Base-by-base conservation (phyloP, 2,329 filamentous ascomycete genomes). In the Colletotrichum siamense region DNA sequence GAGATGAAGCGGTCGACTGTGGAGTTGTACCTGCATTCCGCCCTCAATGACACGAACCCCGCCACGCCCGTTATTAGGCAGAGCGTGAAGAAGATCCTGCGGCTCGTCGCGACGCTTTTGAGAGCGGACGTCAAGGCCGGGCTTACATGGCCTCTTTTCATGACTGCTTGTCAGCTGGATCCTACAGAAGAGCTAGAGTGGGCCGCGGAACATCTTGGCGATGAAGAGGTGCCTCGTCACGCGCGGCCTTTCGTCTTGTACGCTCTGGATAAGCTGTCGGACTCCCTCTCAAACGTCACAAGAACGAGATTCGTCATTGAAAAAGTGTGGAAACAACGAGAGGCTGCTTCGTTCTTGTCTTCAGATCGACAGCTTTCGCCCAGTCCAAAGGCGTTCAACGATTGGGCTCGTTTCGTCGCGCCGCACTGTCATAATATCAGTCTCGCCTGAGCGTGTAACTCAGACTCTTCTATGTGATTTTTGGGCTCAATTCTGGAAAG, bases 291-390 rank as follows among this genome's bases (percentile, higher is more conserved):
- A 10, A 87, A 87, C 44, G 83, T 87, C 32, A 80, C 82, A 13
- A 81, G 85, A 18, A 86, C 86, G 15, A 80, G 85, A n/a, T 83
- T 83, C 1, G 85, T 87, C n/a, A 85, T 87, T 74, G 81, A 84
- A n/a, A 85, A 84, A 57, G 82, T 87, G 15, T 88, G 86, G 86
- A 84, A 86, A 66, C 82, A 82, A 30, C 81, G 86, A 26, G 86
- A 87, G 67, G 57, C 70, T 30, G 73, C 73, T 3, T 65, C 44
- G 10, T 76, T 76, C 5, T 15, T 76, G 13, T 22, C 73, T 7
- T 68, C 55, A 16, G 73, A 76, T 12, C 36, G 63, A 13, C 69
- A 62, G 13, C 18, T 77, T 81, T 73, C 76, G 30, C 61, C 72
- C 16, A 67, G 71, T 26, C 32, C 55, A 66, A 77, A 75, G 24